These are phyloP conservation scores for Eutrema heterophyllum DNA, from an alignment of 345 rosid genomes.

Conservation along the genomic window DNA sequence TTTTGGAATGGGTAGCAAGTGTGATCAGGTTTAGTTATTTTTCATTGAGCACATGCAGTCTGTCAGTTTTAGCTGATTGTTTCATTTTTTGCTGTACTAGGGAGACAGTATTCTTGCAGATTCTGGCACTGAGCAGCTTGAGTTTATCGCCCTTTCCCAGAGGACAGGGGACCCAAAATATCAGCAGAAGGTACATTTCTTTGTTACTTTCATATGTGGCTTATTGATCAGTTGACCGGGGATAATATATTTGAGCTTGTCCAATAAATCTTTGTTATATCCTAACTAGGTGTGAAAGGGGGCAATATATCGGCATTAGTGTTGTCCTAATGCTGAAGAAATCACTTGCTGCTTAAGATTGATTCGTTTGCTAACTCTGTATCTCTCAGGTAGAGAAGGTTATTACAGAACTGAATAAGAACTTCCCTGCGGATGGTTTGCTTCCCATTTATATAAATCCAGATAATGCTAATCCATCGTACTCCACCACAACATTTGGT, in stretches of 20 bases:
- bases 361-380: background rate
- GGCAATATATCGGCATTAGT: background rate
- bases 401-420: constrained; percentile 62
- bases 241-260: background rate
- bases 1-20: background rate
- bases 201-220: background rate
- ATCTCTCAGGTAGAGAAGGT: constrained; percentile 76
- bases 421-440: constrained; percentile 88
- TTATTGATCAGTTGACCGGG: background rate
- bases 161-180: constrained; percentile 93
- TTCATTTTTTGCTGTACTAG: constrained; percentile 32
- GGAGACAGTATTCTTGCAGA: constrained; percentile 96
- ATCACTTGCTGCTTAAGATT: background rate
- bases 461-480: constrained; percentile 47
- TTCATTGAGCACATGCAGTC: background rate
- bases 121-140: constrained; percentile 96
- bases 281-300: background rate
- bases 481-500: constrained; percentile 86
- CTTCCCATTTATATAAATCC: constrained; percentile 89
- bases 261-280: background rate
- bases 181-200: constrained; percentile 68
- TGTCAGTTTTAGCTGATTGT: constrained; percentile 7
- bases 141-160: constrained; percentile 96
- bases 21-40: background rate
- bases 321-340: background rate